Evolutionary conservation across 495 filamentous ascomycete species (phyloP).

Genomic region (Chaetomium fimeti): DNA sequence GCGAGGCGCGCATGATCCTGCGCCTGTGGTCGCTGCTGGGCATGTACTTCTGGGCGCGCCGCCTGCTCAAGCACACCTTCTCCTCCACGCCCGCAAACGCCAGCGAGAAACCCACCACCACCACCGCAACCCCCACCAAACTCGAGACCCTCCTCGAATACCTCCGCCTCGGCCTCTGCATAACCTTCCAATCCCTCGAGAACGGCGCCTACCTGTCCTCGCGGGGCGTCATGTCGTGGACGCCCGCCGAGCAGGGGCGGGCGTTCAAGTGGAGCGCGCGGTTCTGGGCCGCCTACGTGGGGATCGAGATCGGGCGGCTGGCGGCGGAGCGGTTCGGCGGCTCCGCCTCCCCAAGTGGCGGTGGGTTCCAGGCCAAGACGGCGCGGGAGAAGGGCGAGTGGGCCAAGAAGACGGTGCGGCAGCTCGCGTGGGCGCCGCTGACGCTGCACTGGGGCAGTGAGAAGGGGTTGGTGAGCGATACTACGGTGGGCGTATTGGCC

Average conservation of each 20-base stretch:
- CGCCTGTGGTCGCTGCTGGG: conserved; percentile 76
- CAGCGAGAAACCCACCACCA: conserved; percentile 15
- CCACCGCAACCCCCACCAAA: conserved; percentile 33
- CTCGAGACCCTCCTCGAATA: conserved; percentile 54
- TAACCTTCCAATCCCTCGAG: conserved; percentile 75
- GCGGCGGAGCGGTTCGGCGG: conserved; percentile 46
- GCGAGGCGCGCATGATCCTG: conserved; percentile 67
- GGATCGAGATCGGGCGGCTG: conserved; percentile 69
- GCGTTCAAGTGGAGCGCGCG: conserved; percentile 73
- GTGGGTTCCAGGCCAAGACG: conserved; percentile 38
- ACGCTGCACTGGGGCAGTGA: conserved; percentile 81
- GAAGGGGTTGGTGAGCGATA: conserved; percentile 60
- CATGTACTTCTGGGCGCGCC: conserved; percentile 71
- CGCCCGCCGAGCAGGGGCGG: conserved; percentile 50
- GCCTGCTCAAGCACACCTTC: conserved; percentile 44
- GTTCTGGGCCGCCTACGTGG: conserved; percentile 77
- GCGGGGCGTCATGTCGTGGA: conserved; percentile 64
- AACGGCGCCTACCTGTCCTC: conserved; percentile 75
- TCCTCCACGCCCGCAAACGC: conserved; percentile 2
- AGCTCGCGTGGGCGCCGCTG: conserved; percentile 57
- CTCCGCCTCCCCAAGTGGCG: conserved; percentile 33
- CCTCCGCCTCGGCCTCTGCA: conserved; percentile 65
- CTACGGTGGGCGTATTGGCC: conserved; percentile 62
- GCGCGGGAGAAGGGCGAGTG: conserved; percentile 44
- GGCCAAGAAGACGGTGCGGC: conserved; percentile 48